Evolutionary conservation across 1,139 yeast species (phyloP), one percentile per base, ranked within the genome.

Genomic region (Debaryomycetaceae sp.): DNA sequence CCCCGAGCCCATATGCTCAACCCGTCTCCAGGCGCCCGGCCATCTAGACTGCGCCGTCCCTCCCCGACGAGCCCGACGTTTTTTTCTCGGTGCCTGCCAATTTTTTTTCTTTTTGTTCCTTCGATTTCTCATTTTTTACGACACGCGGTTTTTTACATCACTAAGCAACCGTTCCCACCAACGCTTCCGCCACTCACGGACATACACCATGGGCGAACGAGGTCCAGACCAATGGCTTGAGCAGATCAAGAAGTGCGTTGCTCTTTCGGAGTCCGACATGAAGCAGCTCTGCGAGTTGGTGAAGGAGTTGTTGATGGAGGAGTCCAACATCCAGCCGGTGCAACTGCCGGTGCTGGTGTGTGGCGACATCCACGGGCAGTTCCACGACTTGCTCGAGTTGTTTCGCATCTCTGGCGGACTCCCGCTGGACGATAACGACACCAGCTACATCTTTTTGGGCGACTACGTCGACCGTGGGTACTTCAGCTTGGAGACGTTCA

Each of bases 301-400:
- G 37, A 86, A 85, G 50, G 95, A 86, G 48, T 62, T 83, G 34
- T 61, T 88, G 33, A 72, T 85, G 43, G 71, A 74, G 39, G 95
- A 86, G 53, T 79, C 85, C 27, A 91, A 91, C 55, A 89, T 91
- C 43, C 97, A 91, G 52, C 97, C 98, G 0, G 97, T 91, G 10
- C 86, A 82, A 54, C 78, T 93, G 21, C 98, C 98, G 2, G 97
- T 91, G n/a, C 86, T 96, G 1, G 97, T 91, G 4, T 91, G 98
- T 65, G 98, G 98, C 44, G 98, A 91, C 58, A 91, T 91, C 43
- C 98, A 91, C 59, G 98, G 98, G 2, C 98, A 91, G 57, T 91
- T 91, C 56, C 97, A 91, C 54, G 98, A 91, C 57, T 67, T 91
- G 40, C 63, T 91, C 39, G 97, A 91, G 56, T 66, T 91, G 23